phyloP scores from a whole-genome alignment of 805 yeast species.

The Ogataea methanolica region DNA sequence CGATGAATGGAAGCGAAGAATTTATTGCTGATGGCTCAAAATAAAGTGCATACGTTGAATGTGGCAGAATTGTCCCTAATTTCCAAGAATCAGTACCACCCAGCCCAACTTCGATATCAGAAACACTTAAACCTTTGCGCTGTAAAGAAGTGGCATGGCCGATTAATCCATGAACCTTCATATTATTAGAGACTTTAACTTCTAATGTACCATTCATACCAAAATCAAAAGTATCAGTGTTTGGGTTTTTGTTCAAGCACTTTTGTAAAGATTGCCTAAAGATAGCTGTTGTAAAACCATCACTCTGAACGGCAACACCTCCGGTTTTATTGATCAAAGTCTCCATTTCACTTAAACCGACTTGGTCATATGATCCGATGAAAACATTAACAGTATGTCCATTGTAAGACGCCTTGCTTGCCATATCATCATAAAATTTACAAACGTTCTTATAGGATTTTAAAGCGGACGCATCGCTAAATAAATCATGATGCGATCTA shows the following conservation, averaged over 20 bases:
- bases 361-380: conserved; percentile 65
- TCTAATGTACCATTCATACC: conserved; percentile 61
- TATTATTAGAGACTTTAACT: conserved; percentile 44
- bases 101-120: conserved; percentile 39
- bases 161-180: conserved; percentile 53
- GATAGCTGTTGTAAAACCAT: conserved; percentile 62
- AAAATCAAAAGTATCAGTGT: conserved; percentile 38
- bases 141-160: conserved; percentile 56
- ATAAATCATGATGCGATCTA: conserved; percentile 61
- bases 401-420: conserved; percentile 40
- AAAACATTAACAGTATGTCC: conserved; percentile 57
- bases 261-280: conserved; percentile 61
- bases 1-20: conserved; percentile 27
- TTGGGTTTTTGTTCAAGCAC: conserved; percentile 37
- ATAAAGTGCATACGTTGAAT: conserved; percentile 54
- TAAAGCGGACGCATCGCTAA: conserved; percentile 36
- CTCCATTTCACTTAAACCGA: conserved; percentile 66
- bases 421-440: conserved; percentile 45
- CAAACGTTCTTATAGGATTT: conserved; percentile 40
- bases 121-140: conserved; percentile 28
- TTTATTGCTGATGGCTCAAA: conserved; percentile 40
- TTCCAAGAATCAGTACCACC: conserved; percentile 58
- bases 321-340: conserved; percentile 53
- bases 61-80: conserved; percentile 49
- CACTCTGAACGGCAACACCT: conserved; percentile 58